These are phyloP conservation scores for Penicillium olsonii DNA, from an alignment of 2,329 filamentous ascomycete species.

Conservation along the genomic window DNA sequence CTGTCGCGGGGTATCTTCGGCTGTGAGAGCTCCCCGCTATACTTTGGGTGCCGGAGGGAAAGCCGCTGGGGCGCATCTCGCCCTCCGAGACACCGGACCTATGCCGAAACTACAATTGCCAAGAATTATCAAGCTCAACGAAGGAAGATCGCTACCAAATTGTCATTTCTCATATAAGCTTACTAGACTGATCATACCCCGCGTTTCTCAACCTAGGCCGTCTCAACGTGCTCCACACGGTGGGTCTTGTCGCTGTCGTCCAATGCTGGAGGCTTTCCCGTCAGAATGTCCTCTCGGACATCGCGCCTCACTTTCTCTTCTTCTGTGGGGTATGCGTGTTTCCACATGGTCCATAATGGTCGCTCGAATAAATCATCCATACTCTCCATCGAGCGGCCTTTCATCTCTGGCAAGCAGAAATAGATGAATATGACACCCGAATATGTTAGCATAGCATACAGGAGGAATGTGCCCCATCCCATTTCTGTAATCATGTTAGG, in stretches of 20 bases:
- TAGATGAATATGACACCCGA: conserved; percentile 36
- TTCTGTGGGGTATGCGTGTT: conserved; percentile 42
- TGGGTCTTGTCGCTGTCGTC: conserved; percentile 22
- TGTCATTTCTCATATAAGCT: neutral
- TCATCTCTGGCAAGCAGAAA: conserved; percentile 35
- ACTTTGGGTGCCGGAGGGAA: conserved; percentile 6
- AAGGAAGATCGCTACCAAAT: neutral
- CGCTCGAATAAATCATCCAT: conserved; percentile 38
- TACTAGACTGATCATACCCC: neutral
- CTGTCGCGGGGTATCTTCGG: neutral
- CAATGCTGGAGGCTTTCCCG: conserved; percentile 8
- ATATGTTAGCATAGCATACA: conserved; percentile 40
- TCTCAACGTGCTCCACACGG: conserved; percentile 15
- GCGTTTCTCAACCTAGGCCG: neutral
- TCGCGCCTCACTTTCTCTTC: conserved; percentile 36
- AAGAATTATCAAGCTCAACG: neutral
- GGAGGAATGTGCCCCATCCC: conserved; percentile 40
- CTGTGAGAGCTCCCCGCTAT: neutral
- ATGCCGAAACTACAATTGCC: neutral
- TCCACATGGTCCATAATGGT: conserved; percentile 45
- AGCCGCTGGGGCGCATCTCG: neutral
- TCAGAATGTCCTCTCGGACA: conserved; percentile 25
- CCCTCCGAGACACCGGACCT: neutral
- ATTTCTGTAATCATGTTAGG: conserved; percentile 39
- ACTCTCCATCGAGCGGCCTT: conserved; percentile 34